phyloP scores from a whole-genome alignment of 2,329 filamentous ascomycete genomes.

The Diplocarpon mali region DNA sequence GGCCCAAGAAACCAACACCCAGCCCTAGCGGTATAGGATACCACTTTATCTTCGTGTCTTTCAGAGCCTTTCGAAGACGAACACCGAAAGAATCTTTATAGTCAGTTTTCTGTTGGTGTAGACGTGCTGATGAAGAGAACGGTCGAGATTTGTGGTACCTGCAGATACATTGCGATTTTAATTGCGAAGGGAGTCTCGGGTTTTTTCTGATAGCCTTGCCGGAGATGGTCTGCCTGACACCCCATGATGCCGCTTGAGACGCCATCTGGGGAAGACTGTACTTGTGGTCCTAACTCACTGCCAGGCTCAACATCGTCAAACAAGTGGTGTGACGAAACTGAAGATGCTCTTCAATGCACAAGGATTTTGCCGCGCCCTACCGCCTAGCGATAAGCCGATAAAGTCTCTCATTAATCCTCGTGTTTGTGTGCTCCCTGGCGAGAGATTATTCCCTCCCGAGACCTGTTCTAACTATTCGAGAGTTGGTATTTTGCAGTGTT shows the following conservation, averaged over 20 bases:
- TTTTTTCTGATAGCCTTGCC: constrained; percentile 5
- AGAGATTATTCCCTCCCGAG: no score
- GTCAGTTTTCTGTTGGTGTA: constrained; percentile 17
- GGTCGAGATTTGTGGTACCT: constrained; percentile 15
- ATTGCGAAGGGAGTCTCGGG: constrained; percentile 5
- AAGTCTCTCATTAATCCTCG: neutral
- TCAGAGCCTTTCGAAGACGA: constrained; percentile 45
- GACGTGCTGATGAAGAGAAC: constrained; percentile 23
- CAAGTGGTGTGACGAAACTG: constrained; percentile 1
- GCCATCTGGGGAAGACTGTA: constrained; percentile 7
- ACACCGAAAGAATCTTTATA: constrained; percentile 25
- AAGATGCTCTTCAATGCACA: neutral
- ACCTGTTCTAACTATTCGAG: no score
- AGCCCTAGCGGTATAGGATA: constrained; percentile 59
- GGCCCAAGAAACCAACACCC: constrained; percentile 55
- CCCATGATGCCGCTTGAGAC: constrained; percentile 8
- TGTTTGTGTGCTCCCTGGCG: no score
- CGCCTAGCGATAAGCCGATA: neutral
- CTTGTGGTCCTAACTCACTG: neutral
- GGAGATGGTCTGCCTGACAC: constrained; percentile 9
- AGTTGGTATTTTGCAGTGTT: no score
- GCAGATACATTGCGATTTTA: constrained; percentile 13
- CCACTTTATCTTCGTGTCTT: constrained; percentile 58
- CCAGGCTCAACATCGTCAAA: neutral
- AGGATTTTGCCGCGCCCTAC: neutral